phyloP scores from a whole-genome alignment of 2,329 filamentous ascomycete genomes.

The Sporothrix euskadiensis region DNA sequence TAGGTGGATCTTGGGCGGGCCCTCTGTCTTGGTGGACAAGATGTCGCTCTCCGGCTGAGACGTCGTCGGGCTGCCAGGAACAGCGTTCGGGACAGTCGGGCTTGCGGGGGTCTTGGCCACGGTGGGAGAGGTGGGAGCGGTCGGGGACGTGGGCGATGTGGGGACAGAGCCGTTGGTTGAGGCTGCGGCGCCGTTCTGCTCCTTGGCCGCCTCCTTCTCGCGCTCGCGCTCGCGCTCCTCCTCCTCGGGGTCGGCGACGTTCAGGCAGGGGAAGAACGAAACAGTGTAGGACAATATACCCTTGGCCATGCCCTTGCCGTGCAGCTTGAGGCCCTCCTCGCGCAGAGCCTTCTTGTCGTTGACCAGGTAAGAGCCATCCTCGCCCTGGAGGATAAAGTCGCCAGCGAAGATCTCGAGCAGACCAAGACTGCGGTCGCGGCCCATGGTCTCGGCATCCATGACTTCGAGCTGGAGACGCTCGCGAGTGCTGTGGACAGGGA shows the following conservation, averaged over 20 bases:
- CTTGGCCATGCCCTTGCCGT: constrained; percentile 72
- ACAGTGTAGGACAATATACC: constrained; percentile 79
- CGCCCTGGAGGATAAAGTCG: constrained; percentile 77
- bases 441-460: constrained; percentile 93
- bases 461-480: constrained; percentile 89
- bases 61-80: constrained; percentile 44
- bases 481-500: constrained; percentile 80
- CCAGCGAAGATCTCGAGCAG: constrained; percentile 72
- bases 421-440: constrained; percentile 86
- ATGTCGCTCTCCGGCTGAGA: constrained; percentile 42
- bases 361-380: constrained; percentile 76
- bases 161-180: neutral
- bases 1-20: constrained; percentile 74
- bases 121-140: neutral
- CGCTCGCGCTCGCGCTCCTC: constrained; percentile 63
- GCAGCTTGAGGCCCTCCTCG: constrained; percentile 69
- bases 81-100: neutral
- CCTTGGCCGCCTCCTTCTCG: constrained; percentile 44
- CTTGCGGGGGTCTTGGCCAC: neutral
- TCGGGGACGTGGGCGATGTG: constrained; percentile 32
- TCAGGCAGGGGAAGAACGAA: constrained; percentile 86
- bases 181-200: constrained; percentile 38
- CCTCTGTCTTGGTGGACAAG: constrained; percentile 40
- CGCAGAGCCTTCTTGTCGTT: constrained; percentile 72
- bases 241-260: constrained; percentile 85